A percentile compares a stretch with the other conserved stretches of the same genome.
phyloP scores from a whole-genome alignment of 805 yeast species.

The Zygoascus ofunaensis region DNA sequence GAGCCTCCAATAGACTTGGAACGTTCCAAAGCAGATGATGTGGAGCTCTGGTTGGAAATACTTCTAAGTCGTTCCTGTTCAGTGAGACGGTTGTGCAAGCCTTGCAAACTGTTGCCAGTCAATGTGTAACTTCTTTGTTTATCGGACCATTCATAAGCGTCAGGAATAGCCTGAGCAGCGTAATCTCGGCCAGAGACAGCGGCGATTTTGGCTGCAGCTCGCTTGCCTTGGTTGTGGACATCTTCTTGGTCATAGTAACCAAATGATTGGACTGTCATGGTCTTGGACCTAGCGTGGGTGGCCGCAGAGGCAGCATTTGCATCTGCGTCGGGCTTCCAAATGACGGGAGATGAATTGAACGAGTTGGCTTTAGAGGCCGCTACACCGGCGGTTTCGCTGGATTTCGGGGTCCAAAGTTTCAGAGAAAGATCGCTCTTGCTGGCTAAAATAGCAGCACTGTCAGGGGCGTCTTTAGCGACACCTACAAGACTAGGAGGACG shows the following conservation, averaged over 20 bases:
- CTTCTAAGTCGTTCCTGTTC: constrained; percentile 1
- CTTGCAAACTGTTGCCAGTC: constrained; percentile 9
- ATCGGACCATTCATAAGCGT: constrained; percentile 28
- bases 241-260: constrained; percentile 8
- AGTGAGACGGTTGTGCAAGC: constrained; percentile 2
- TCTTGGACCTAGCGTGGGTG: constrained; percentile 27
- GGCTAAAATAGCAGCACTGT: constrained; percentile 29
- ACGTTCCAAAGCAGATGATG: constrained; percentile 1
- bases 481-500: constrained; percentile 33
- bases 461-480: constrained; percentile 24
- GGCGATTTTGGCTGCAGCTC: constrained; percentile 26
- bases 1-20: background rate
- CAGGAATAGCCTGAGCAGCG: constrained; percentile 28
- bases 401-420: constrained; percentile 28
- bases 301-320: constrained; percentile 50
- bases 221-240: constrained; percentile 4
- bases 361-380: constrained; percentile 31
- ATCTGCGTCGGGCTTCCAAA: constrained; percentile 36
- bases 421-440: constrained; percentile 25
- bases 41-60: background rate
- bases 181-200: constrained; percentile 25
- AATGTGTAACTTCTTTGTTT: constrained; percentile 6
- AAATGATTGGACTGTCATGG: constrained; percentile 8
- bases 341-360: constrained; percentile 25
- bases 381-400: constrained; percentile 23